These are phyloP conservation scores for Ophiognomonia clavigignenti-juglandacearum DNA, from an alignment of 2,329 filamentous ascomycete species.

Conservation along the genomic window DNA sequence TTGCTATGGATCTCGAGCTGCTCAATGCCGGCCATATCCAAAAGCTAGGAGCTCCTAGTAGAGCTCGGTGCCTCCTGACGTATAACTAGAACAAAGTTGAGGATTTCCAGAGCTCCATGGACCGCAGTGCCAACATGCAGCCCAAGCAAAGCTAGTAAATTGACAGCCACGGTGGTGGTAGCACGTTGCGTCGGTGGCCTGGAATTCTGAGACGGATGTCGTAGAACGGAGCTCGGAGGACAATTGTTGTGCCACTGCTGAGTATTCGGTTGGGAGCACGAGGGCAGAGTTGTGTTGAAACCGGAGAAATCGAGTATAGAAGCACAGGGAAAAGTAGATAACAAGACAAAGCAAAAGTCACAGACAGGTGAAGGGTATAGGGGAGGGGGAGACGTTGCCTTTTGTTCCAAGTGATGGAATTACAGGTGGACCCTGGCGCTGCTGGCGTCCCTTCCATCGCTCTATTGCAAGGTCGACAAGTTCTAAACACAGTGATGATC, in stretches of 20 bases:
- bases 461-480: too few species aligned
- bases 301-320: not conserved
- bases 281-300: not conserved
- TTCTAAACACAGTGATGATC: too few species aligned
- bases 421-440: too few species aligned
- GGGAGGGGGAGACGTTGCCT: too few species aligned
- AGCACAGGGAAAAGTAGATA: too few species aligned
- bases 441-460: too few species aligned
- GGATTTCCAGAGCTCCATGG: slow-evolving; percentile 9
- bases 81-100: slow-evolving; percentile 1
- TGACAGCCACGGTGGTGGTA: not conserved
- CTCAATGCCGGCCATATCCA: slow-evolving; percentile 84
- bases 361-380: too few species aligned
- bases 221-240: not conserved
- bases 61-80: slow-evolving; percentile 1
- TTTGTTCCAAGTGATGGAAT: too few species aligned
- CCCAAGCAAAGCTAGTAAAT: not conserved
- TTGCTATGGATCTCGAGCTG: slow-evolving; percentile 97
- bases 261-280: not conserved
- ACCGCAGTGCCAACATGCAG: not conserved
- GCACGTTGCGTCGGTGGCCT: not conserved
- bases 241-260: not conserved
- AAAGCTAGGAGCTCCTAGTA: not conserved
- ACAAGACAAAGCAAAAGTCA: too few species aligned
- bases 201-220: not conserved